phyloP scores from a whole-genome alignment of 78 protist species.

The Dictyostelium citrinum region DNA sequence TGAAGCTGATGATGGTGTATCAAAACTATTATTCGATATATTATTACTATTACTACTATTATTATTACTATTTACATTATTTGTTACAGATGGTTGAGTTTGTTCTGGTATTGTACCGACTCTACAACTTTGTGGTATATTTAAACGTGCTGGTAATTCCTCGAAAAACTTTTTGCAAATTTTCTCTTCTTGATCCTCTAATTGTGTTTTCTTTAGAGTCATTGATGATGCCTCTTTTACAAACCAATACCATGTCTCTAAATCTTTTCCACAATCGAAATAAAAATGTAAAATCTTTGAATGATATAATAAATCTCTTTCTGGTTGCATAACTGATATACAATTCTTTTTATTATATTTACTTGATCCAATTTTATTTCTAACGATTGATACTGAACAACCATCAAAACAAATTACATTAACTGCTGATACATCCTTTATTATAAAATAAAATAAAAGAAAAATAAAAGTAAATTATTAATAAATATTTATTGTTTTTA shows the following conservation, averaged over 20 bases:
- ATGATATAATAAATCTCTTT: conserved; percentile 38
- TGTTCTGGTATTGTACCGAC: conserved; percentile 11
- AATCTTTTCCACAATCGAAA: conserved; percentile 59
- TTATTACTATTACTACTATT: neutral
- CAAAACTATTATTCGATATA: neutral
- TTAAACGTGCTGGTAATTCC: conserved; percentile 19
- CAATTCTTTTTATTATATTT: conserved; percentile 64
- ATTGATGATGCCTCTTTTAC: conserved; percentile 33
- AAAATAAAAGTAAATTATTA: neutral
- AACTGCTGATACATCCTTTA: conserved; percentile 42
- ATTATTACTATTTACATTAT: neutral
- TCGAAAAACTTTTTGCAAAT: conserved; percentile 17
- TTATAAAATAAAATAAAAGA: neutral
- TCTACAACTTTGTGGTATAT: neutral
- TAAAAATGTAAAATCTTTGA: conserved; percentile 56
- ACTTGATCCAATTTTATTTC: conserved; percentile 59
- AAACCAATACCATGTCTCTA: conserved; percentile 69
- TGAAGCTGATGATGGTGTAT: neutral
- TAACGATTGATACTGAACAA: conserved; percentile 28
- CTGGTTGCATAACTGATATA: conserved; percentile 17
- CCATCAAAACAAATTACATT: conserved; percentile 64
- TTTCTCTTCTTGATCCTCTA: conserved; percentile 18
- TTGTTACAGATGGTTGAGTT: neutral
- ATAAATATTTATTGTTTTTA: too few species aligned
- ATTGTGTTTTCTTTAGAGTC: conserved; percentile 13